Conservation (phyloP, 2,329 filamentous ascomycete genomes). For the Shiraia bambusicola region DNA sequence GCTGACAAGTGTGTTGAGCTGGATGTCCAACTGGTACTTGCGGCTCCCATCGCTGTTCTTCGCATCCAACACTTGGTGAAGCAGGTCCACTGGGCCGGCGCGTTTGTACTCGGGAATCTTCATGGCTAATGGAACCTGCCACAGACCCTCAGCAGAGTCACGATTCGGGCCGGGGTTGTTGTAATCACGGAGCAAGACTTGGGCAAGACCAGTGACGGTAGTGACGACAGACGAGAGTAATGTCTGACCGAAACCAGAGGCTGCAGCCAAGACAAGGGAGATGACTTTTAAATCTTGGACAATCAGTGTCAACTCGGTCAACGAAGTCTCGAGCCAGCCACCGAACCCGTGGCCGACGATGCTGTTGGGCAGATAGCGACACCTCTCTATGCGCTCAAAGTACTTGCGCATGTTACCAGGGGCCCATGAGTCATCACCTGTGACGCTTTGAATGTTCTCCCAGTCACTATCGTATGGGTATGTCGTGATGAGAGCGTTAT, state of each 20-base stretch:
- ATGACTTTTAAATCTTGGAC: slow-evolving; percentile 56
- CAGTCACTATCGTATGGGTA: slow-evolving; percentile 62
- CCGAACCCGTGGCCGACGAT: slow-evolving; percentile 56
- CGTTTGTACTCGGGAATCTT: slow-evolving; percentile 46
- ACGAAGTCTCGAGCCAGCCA: slow-evolving; percentile 57
- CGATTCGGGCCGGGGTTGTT: slow-evolving; percentile 50
- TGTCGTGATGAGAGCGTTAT: slow-evolving; percentile 61
- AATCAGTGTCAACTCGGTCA: slow-evolving; percentile 54
- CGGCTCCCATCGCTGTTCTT: slow-evolving; percentile 52
- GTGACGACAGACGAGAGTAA: slow-evolving; percentile 37
- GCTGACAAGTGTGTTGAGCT: slow-evolving; percentile 63
- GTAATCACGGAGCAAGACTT: slow-evolving; percentile 52
- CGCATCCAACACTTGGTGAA: slow-evolving; percentile 52
- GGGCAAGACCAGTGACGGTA: slow-evolving; percentile 48
- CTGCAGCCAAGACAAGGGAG: slow-evolving; percentile 53
- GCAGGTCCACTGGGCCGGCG: slow-evolving; percentile 56
- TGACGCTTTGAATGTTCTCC: slow-evolving; percentile 57
- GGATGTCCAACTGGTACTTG: slow-evolving; percentile 58
- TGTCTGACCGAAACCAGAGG: slow-evolving; percentile 51
- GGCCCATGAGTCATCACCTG: slow-evolving; percentile 61
- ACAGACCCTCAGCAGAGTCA: slow-evolving; percentile 53
- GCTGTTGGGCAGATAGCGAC: slow-evolving; percentile 51
- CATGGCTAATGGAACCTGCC: slow-evolving; percentile 59
- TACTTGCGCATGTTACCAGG: slow-evolving; percentile 62
- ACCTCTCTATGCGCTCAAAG: slow-evolving; percentile 55